Conservation (phyloP, 371 early-diverging fungal species). For the Scutellospora calospora region DNA sequence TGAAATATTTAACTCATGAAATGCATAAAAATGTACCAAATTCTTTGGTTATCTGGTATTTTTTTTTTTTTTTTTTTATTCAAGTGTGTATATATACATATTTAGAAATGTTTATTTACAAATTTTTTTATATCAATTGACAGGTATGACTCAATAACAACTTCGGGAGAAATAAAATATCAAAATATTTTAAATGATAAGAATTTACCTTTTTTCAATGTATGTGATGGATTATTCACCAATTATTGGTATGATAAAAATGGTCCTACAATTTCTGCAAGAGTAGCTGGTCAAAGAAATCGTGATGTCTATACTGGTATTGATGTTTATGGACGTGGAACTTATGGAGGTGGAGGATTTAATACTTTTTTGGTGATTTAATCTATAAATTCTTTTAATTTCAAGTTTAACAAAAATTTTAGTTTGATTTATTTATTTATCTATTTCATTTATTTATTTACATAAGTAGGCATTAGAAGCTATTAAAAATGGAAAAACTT, state of each 20-base stretch:
- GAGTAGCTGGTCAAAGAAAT: constrained; percentile 52
- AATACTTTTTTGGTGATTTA: too few relatives aligned
- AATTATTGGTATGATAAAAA: constrained; percentile 70
- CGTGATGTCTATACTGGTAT: constrained; percentile 68
- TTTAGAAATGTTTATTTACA: too few relatives aligned
- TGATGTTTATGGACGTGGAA: constrained; percentile 73
- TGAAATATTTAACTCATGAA: constrained; percentile 55
- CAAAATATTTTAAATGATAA: constrained; percentile 63
- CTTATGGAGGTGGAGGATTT: constrained; percentile 69
- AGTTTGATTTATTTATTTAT: constrained; percentile 20
- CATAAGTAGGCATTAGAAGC: constrained; percentile 53
- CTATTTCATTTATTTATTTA: too few relatives aligned
- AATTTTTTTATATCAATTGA: too few relatives aligned
- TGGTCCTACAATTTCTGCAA: constrained; percentile 50
- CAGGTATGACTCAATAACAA: constrained; percentile 50
- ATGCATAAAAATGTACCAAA: constrained; percentile 62
- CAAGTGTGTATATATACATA: too few relatives aligned
- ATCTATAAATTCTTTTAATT: too few relatives aligned
- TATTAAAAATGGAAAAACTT: constrained; percentile 56
- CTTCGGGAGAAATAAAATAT: constrained; percentile 58
- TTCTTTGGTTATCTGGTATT: constrained; percentile 62
- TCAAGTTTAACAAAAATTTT: neutral
- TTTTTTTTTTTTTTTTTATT: constrained; percentile 11
- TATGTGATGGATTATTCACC: constrained; percentile 62
- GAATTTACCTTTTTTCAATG: constrained; percentile 56